Percentiles rank a stretch among this genome's conserved stretches.
Conservation (phyloP, 352 stramenopile species). For the Phytopythium cucurbitacearum region DNA sequence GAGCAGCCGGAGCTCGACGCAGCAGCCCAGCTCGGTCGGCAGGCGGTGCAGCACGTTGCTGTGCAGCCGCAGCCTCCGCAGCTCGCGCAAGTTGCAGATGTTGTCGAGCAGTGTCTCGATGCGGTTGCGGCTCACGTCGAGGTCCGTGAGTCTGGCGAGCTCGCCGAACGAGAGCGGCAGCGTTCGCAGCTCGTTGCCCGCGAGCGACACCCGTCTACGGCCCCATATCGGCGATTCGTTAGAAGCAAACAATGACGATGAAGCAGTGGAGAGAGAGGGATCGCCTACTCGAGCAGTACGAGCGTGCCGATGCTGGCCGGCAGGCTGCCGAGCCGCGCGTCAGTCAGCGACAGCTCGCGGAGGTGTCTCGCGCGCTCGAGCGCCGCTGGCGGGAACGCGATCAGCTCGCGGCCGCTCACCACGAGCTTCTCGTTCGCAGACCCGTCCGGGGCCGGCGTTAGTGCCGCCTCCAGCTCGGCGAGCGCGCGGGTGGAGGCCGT, state of each 20-base stretch:
- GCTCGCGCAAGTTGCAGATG: conserved; percentile 38
- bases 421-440: conserved; percentile 10
- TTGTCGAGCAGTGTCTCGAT: conserved; percentile 42
- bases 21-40: conserved; percentile 36
- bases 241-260: neutral
- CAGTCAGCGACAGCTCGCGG: conserved; percentile 31
- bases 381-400: conserved; percentile 34
- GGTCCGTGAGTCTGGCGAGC: conserved; percentile 21
- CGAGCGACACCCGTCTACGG: conserved; percentile 39
- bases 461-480: conserved; percentile 31
- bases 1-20: conserved; percentile 27
- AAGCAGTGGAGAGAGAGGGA: neutral
- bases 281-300: conserved; percentile 36
- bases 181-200: conserved; percentile 44
- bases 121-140: conserved; percentile 45
- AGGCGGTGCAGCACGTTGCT: conserved; percentile 2
- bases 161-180: conserved; percentile 55
- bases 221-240: neutral
- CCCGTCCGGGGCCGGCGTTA: conserved; percentile 5
- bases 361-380: conserved; percentile 41
- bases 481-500: conserved; percentile 32
- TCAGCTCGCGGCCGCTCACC: conserved; percentile 29
- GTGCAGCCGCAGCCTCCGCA: conserved; percentile 6
- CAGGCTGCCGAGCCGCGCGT: conserved; percentile 23
- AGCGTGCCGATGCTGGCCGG: conserved; percentile 53